Base-by-base conservation (phyloP, 129 eudicot genomes). In the Kitagawia praeruptora region DNA sequence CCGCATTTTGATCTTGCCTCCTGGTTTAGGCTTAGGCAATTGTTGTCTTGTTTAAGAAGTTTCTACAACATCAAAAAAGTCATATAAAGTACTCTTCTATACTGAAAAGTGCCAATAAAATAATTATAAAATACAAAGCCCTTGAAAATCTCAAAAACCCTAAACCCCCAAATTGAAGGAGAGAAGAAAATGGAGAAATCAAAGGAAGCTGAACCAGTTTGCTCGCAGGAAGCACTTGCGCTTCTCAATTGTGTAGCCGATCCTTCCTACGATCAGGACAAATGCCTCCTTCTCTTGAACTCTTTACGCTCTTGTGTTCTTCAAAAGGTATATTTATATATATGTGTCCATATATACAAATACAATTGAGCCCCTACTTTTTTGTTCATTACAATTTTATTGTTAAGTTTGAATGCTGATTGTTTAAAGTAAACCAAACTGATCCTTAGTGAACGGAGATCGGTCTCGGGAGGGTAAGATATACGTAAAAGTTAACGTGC, bases 151-250 rank as follows among this genome's bases (percentile, higher is more conserved):
- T 54, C 1, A n/a, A 28, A 66, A 66, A 28, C 72, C 72, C 41
- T 66, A 84, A 41, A 72, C 13, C 49, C 76, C 84, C 84, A 45
- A 74, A 23, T 74, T 74, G 12, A 13, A 82, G 2, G 2, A 28
- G 21, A 70, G 41, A 21, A 12, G 12, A 42, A 42, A 8, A 8
- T 7, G 9, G 41, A 70, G 75, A 46, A 46, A 46, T 27, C 77
- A 15, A 25, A 74, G 21, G 85, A 82, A 85, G 76, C 76, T 3
- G 85, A 86, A 63, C 75, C 87, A 4, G 86, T 88, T 37, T 92
- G 97, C 70, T 88, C 83, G n/a, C 79, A 89, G 81, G 93, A 92
- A 82, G 96, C 97, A 27, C 81, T 92, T 46, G 90, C 89, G 38
- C 85, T 92, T 58, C 96, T 92, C 79, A 92, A 92, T 80, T 92